Base-by-base conservation (phyloP, 306 rosid species). In the Trifolium subterraneum region DNA sequence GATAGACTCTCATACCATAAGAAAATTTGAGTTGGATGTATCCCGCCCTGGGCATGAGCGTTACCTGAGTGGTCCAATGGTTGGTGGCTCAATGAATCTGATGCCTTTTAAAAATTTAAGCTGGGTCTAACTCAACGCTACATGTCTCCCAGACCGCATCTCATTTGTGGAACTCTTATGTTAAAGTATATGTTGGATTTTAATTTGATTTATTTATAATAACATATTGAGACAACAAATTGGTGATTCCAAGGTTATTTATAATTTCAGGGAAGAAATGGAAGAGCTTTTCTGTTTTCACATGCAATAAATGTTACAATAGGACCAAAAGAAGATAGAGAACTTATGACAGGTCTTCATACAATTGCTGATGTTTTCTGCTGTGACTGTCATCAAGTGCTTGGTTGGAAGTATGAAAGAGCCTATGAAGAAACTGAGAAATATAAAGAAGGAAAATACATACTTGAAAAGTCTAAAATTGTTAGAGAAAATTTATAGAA, bases 371-470 rank as follows among this genome's bases (percentile, higher is more conserved):
- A 87, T 83, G 82, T 84, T 12, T 79, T 31, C 41, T 87, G 97
- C 84, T 52, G 35, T 54, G 89, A 86, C 23, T 91, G 97, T 54
- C 62, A 51, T 9, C 78, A 82, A 25, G 51, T 78, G 54, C 85
- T 91, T 65, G 92, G 94, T 22, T 91, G 94, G 92, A 91, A 86
- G 71, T 89, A 87, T 76, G 84, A 79, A n/a, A 56, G 72, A 38
- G 92, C 92, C 38, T 89, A 78, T 75, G 86, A 82, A 66, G 84
- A 77, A 50, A 15, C 84, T 7, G 89, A 83, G 68, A 83, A 71
- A 79, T 83, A 83, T 35, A 83, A 83, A 54, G 81, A 79, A 66
- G 87, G 87, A 4, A 83, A 83, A 11, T 76, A 20, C 75, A 77
- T 83, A n/a, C 84, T 83, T 60, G 81, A 83, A 38, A 83, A 79